phyloP scores from a whole-genome alignment of 1,284 basidiomycete genomes.

The Cutaneotrichosporon daszewskae region DNA sequence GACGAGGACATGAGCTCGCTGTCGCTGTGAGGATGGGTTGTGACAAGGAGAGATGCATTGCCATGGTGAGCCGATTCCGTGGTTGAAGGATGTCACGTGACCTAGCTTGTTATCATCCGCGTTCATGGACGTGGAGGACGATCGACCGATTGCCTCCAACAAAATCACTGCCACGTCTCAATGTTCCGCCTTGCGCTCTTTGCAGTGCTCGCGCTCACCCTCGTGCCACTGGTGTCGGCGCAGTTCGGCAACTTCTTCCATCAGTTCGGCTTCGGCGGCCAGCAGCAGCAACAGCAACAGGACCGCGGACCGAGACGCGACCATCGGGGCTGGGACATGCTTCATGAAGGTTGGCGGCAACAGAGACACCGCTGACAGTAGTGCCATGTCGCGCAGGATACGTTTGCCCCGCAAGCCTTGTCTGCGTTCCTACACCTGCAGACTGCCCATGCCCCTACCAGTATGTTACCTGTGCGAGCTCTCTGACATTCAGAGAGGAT shows the following conservation, averaged over 20 bases:
- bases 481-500: constrained; percentile 31
- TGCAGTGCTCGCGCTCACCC: constrained; percentile 4
- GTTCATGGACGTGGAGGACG: too few species aligned
- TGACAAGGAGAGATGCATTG: too few species aligned
- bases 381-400: constrained; percentile 44
- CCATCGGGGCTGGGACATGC: constrained; percentile 38
- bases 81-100: too few species aligned
- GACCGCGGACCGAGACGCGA: constrained; percentile 20
- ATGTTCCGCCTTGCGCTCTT: too few species aligned
- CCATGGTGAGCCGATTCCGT: too few species aligned
- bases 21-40: not conserved
- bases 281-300: constrained; percentile 21
- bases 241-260: constrained; percentile 46
- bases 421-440: constrained; percentile 44
- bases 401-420: constrained; percentile 38
- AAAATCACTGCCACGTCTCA: too few species aligned
- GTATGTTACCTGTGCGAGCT: constrained; percentile 3
- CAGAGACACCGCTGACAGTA: constrained; percentile 8
- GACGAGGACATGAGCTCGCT: constrained; percentile 1
- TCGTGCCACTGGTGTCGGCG: constrained; percentile 17
- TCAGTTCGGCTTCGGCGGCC: constrained; percentile 28
- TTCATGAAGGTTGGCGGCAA: constrained; percentile 26
- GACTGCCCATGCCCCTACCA: constrained; percentile 45
- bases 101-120: too few species aligned
- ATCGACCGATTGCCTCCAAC: too few species aligned